Evolutionary conservation across 2,329 filamentous ascomycete genomes (phyloP).

Genomic region (Neofusicoccum kwambonambiense): DNA sequence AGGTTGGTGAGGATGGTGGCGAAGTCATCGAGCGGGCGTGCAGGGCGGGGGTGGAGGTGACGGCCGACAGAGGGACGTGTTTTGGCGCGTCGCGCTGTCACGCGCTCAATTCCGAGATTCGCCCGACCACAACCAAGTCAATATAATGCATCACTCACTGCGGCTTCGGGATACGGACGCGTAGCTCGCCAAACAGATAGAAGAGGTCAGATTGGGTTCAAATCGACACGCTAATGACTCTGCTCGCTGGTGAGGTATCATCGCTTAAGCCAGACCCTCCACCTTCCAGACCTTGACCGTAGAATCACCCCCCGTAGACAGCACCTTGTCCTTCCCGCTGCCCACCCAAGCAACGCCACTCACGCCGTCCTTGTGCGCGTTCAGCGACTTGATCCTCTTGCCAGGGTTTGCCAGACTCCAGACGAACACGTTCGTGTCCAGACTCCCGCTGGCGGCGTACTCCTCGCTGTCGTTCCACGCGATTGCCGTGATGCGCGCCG

Average conservation of each 20-base stretch:
- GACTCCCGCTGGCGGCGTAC: constrained; percentile 76
- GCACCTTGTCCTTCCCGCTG: constrained; percentile 55
- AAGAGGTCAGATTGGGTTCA: too few relatives aligned
- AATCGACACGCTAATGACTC: too few relatives aligned
- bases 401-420: constrained; percentile 86
- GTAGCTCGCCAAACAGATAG: too few relatives aligned
- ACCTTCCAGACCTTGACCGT: constrained; percentile 87
- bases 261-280: constrained; percentile 44
- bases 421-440: constrained; percentile 90
- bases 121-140: neutral
- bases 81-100: constrained; percentile 3
- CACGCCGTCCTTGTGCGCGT: constrained; percentile 95
- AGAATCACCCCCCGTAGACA: constrained; percentile 82
- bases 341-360: constrained; percentile 79
- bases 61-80: neutral
- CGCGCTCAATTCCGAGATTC: neutral
- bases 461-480: constrained; percentile 72
- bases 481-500: constrained; percentile 64
- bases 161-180: too few relatives aligned
- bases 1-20: neutral
- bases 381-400: constrained; percentile 76
- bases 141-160: neutral
- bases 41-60: neutral
- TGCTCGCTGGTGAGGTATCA: too few relatives aligned
- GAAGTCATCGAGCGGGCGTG: neutral